Conservation (phyloP, 495 filamentous ascomycete species). For the Bombardia bombarda region DNA sequence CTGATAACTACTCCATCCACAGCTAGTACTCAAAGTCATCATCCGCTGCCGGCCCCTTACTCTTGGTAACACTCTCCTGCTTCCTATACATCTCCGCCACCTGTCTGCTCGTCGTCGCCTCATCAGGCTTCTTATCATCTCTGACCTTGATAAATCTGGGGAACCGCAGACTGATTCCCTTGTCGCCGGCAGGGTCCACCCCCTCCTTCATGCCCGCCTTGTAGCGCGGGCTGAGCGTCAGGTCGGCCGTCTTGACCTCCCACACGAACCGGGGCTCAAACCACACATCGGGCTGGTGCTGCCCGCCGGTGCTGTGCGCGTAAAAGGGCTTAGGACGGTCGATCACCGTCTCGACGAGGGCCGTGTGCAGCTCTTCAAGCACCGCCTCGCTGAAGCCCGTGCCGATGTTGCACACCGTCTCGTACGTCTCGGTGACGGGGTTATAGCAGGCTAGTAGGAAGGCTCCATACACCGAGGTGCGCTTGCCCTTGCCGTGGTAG, state of each 20-base stretch:
- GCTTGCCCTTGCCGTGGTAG: slow-evolving; percentile 90
- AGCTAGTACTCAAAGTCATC: slow-evolving; percentile 98
- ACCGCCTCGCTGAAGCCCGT: slow-evolving; percentile 89
- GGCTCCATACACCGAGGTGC: slow-evolving; percentile 88
- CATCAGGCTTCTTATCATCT: slow-evolving; percentile 90
- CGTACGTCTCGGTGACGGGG: slow-evolving; percentile 64
- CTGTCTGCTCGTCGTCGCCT: slow-evolving; percentile 74
- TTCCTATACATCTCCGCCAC: slow-evolving; percentile 96
- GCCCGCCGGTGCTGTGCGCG: slow-evolving; percentile 68
- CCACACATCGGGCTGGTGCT: slow-evolving; percentile 97
- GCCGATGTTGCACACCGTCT: slow-evolving; percentile 96
- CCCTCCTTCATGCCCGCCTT: slow-evolving; percentile 64
- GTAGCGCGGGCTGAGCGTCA: slow-evolving; percentile 87
- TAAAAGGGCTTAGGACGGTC: slow-evolving; percentile 93
- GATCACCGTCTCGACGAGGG: slow-evolving; percentile 65
- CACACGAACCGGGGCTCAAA: slow-evolving; percentile 91
- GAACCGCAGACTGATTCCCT: slow-evolving; percentile 84
- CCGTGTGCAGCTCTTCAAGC: slow-evolving; percentile 71
- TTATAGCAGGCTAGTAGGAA: slow-evolving; percentile 96
- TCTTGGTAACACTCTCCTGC: slow-evolving; percentile 77
- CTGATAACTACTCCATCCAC: too few relatives aligned
- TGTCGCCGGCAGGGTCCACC: slow-evolving; percentile 60
- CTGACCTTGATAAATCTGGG: slow-evolving; percentile 82
- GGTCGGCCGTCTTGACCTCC: slow-evolving; percentile 95
- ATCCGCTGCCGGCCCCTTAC: slow-evolving; percentile 74